phyloP scores from a whole-genome alignment of 768 basidiomycete genomes.

The Tephrocybe sp. region DNA sequence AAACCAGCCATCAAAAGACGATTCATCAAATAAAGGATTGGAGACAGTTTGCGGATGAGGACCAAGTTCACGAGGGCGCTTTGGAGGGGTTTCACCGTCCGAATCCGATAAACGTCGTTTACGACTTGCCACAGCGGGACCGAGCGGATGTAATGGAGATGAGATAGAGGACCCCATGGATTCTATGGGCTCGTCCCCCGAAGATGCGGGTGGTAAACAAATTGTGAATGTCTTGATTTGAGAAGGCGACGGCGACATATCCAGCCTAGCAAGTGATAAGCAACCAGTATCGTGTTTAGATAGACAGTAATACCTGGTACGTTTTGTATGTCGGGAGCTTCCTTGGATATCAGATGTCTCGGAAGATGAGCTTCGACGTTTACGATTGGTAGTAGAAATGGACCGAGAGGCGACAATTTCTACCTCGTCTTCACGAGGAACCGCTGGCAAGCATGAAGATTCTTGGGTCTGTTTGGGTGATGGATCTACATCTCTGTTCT shows the following conservation, averaged over 20 bases:
- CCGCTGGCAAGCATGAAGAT: neutral
- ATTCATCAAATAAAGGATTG: constrained; percentile 19
- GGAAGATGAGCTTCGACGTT: constrained; percentile 13
- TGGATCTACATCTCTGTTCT: constrained; percentile 15
- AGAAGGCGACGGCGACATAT: neutral
- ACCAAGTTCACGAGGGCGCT: constrained; percentile 22
- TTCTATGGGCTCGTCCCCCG: constrained; percentile 5
- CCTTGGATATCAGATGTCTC: neutral
- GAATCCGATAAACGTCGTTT: constrained; percentile 39
- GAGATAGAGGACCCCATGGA: neutral
- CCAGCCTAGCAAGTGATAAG: neutral
- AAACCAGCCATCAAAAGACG: constrained; percentile 34
- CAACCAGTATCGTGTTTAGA: too few relatives aligned
- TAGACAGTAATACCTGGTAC: constrained; percentile 16
- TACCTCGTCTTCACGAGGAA: constrained; percentile 2
- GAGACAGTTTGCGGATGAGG: constrained; percentile 25
- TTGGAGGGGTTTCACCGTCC: constrained; percentile 17
- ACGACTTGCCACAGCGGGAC: constrained; percentile 15
- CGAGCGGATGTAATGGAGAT: neutral
- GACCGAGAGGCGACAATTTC: neutral
- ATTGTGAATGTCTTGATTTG: neutral
- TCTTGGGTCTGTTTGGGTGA: constrained; percentile 20
- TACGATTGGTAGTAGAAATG: constrained; percentile 6
- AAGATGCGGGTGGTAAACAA: constrained; percentile 13
- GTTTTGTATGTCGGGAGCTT: constrained; percentile 12